A percentile compares a stretch with the other conserved stretches of the same genome.
These are phyloP conservation scores for Aegilops speltoides DNA, from an alignment of 176 grass and related monocot genomes.

Conservation along the genomic window DNA sequence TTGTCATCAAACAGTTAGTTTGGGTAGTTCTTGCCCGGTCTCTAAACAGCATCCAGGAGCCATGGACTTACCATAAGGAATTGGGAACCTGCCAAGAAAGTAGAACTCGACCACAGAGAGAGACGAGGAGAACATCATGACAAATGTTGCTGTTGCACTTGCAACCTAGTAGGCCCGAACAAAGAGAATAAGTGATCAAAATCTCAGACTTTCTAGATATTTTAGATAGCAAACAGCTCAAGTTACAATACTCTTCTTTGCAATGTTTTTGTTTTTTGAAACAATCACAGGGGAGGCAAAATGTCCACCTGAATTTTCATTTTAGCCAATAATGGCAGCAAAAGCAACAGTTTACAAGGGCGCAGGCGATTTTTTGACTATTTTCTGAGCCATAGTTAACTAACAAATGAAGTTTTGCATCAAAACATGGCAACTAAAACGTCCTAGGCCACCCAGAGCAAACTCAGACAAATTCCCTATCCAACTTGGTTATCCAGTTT, in stretches of 20 bases:
- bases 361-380: too few species aligned
- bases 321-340: too few species aligned
- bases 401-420: too few species aligned
- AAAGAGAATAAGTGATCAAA: too few species aligned
- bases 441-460: too few species aligned
- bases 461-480: not conserved
- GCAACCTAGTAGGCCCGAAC: constrained; percentile 60
- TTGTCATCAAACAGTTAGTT: not conserved
- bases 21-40: not conserved
- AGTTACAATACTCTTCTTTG: not conserved
- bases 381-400: too few species aligned
- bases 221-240: not conserved
- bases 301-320: too few species aligned
- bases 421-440: too few species aligned
- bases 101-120: constrained; percentile 96
- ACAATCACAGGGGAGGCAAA: too few species aligned
- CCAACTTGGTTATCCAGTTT: not conserved
- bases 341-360: too few species aligned
- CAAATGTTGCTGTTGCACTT: constrained; percentile 96
- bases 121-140: constrained; percentile 99
- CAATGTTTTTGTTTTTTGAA: not conserved
- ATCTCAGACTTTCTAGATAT: not conserved
- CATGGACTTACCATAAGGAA: constrained; percentile 77
- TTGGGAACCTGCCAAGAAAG: constrained; percentile 82
- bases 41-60: not conserved